phyloP scores from a whole-genome alignment of 805 yeast species.

The Pichia cephalocereana region DNA sequence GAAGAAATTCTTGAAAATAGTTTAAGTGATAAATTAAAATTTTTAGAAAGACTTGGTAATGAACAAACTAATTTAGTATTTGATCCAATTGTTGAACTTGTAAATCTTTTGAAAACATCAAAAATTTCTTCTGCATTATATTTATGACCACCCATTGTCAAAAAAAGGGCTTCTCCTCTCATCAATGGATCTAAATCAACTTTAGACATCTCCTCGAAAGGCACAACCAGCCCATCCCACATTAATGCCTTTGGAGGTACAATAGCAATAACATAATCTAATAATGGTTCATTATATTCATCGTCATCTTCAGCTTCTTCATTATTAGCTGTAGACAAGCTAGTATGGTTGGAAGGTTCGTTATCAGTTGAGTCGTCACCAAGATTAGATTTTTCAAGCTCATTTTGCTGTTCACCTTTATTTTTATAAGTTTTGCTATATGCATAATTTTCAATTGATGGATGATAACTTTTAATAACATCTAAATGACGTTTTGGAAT shows the following conservation, averaged over 20 bases:
- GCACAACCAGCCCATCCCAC: slow-evolving; percentile 79
- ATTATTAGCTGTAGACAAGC: too few species aligned
- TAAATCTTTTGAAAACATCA: slow-evolving; percentile 46
- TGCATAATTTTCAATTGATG: slow-evolving; percentile 11
- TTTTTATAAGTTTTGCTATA: background rate
- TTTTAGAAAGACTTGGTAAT: slow-evolving; percentile 60
- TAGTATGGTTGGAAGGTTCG: too few species aligned
- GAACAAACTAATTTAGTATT: slow-evolving; percentile 63
- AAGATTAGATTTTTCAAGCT: too few species aligned
- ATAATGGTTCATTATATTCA: slow-evolving; percentile 6
- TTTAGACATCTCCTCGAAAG: slow-evolving; percentile 35
- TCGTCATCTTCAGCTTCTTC: background rate
- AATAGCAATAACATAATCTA: slow-evolving; percentile 47
- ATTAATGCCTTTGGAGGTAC: slow-evolving; percentile 78
- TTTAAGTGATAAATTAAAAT: slow-evolving; percentile 56
- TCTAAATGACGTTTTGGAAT: slow-evolving; percentile 26
- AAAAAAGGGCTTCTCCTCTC: slow-evolving; percentile 57
- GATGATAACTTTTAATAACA: slow-evolving; percentile 22
- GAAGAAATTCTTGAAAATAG: slow-evolving; percentile 60
- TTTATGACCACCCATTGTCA: slow-evolving; percentile 60
- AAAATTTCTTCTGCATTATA: slow-evolving; percentile 46
- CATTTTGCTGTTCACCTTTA: background rate
- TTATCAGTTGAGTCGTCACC: too few species aligned
- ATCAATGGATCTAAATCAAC: slow-evolving; percentile 48
- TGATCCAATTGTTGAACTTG: slow-evolving; percentile 42